These are phyloP conservation scores for Candida anglica DNA, from an alignment of 805 yeast genomes.

Conservation along the genomic window DNA sequence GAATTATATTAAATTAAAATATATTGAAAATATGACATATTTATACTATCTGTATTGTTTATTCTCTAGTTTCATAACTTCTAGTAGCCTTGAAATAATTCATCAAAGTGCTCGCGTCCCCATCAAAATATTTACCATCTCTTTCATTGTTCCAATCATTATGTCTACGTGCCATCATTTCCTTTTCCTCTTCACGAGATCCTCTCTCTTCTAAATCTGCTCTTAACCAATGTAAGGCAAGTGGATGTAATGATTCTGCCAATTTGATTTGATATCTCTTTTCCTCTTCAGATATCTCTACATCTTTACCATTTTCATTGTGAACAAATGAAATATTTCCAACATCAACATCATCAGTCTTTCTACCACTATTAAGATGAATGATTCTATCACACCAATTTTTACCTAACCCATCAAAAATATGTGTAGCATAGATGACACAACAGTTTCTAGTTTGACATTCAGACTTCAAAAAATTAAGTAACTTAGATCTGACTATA, in stretches of 20 bases:
- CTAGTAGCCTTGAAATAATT: slow-evolving; percentile 52
- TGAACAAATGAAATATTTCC: slow-evolving; percentile 27
- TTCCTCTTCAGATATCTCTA: slow-evolving; percentile 8
- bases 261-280: slow-evolving; percentile 32
- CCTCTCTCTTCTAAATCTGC: slow-evolving; percentile 54
- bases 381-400: slow-evolving; percentile 81
- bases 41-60: too few relatives aligned
- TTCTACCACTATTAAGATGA: slow-evolving; percentile 71
- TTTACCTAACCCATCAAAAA: slow-evolving; percentile 86
- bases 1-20: too few relatives aligned
- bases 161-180: slow-evolving; percentile 37
- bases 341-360: slow-evolving; percentile 32
- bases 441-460: slow-evolving; percentile 66
- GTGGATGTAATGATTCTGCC: slow-evolving; percentile 61
- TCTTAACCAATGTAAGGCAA: slow-evolving; percentile 65
- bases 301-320: slow-evolving; percentile 3
- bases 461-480: slow-evolving; percentile 70
- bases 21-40: too few relatives aligned
- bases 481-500: slow-evolving; percentile 71
- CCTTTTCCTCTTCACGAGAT: slow-evolving; percentile 42
- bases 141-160: slow-evolving; percentile 52
- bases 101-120: slow-evolving; percentile 38
- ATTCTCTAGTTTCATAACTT: slow-evolving; percentile 13
- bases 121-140: slow-evolving; percentile 41
- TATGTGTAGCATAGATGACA: slow-evolving; percentile 92